These are phyloP conservation scores for Torrubiellomyces zombiae DNA, from an alignment of 2,329 filamentous ascomycete species.

Conservation along the genomic window DNA sequence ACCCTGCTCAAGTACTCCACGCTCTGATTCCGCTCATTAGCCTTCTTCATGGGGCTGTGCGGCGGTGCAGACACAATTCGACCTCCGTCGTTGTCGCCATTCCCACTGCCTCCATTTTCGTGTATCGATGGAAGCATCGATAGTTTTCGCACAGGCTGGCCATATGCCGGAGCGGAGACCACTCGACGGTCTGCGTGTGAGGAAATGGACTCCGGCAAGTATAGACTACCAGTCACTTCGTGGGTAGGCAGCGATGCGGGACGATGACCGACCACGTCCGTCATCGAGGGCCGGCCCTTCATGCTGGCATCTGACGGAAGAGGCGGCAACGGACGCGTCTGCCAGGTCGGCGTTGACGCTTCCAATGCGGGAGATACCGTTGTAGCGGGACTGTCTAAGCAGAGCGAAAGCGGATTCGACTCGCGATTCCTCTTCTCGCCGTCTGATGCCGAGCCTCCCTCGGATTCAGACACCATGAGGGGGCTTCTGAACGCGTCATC, in stretches of 20 bases:
- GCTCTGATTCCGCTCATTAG: constrained; percentile 16
- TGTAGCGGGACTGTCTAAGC: constrained; percentile 16
- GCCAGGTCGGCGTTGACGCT: constrained; percentile 21
- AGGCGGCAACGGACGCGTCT: constrained; percentile 33
- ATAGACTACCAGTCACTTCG: too few species aligned
- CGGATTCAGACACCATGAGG: constrained; percentile 23
- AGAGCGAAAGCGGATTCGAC: constrained; percentile 26
- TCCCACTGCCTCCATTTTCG: constrained; percentile 18
- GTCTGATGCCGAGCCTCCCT: constrained; percentile 17
- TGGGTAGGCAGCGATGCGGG: too few species aligned
- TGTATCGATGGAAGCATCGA: constrained; percentile 31
- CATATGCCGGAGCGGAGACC: constrained; percentile 33
- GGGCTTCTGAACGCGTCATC: constrained; percentile 79
- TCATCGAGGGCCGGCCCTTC: constrained; percentile 6
- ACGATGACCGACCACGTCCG: too few species aligned
- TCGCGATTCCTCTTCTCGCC: constrained; percentile 14
- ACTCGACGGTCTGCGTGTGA: constrained; percentile 25
- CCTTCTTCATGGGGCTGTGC: constrained; percentile 14
- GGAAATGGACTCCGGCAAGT: too few species aligned
- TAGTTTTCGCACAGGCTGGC: constrained; percentile 19
- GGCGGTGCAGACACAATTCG: constrained; percentile 31
- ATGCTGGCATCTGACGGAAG: constrained; percentile 19
- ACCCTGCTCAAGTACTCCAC: constrained; percentile 28
- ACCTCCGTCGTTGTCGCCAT: constrained; percentile 19
- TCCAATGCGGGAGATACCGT: constrained; percentile 12